Evolutionary conservation across 2,329 filamentous ascomycete species (phyloP).

Genomic region (Penicillium decumbens): DNA sequence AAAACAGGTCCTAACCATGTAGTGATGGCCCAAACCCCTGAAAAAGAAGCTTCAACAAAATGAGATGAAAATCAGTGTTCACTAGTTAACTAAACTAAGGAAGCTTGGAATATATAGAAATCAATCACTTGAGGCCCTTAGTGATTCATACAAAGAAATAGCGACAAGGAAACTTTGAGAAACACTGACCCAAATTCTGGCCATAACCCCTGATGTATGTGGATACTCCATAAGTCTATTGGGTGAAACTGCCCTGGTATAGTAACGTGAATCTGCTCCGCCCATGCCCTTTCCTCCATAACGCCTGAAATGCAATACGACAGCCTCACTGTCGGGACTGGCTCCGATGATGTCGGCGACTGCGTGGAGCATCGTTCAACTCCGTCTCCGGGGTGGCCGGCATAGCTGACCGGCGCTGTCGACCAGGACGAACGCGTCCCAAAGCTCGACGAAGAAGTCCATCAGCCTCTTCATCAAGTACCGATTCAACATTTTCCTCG

Average conservation of each 20-base stretch:
- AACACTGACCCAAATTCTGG: too few relatives aligned
- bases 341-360: constrained; percentile 21
- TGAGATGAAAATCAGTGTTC: too few relatives aligned
- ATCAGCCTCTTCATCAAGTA: constrained; percentile 43
- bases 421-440: constrained; percentile 28
- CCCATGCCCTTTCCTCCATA: constrained; percentile 1
- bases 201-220: not conserved
- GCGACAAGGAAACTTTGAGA: too few relatives aligned
- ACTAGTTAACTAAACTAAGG: too few relatives aligned
- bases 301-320: constrained; percentile 10
- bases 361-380: constrained; percentile 23
- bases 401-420: constrained; percentile 15
- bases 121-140: not conserved
- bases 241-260: not conserved
- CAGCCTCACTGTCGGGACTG: constrained; percentile 15
- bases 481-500: constrained; percentile 39
- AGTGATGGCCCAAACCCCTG: too few relatives aligned
- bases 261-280: not conserved
- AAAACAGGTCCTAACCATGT: too few relatives aligned
- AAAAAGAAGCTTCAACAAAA: too few relatives aligned
- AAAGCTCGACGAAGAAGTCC: constrained; percentile 40
- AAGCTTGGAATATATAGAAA: too few relatives aligned
- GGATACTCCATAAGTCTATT: not conserved
- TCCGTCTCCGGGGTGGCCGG: constrained; percentile 21
- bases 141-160: not conserved